Percentiles rank a stretch among this genome's conserved stretches.
Conservation (phyloP, 352 stramenopile genomes). For the Phytophthora ramorum region DNA sequence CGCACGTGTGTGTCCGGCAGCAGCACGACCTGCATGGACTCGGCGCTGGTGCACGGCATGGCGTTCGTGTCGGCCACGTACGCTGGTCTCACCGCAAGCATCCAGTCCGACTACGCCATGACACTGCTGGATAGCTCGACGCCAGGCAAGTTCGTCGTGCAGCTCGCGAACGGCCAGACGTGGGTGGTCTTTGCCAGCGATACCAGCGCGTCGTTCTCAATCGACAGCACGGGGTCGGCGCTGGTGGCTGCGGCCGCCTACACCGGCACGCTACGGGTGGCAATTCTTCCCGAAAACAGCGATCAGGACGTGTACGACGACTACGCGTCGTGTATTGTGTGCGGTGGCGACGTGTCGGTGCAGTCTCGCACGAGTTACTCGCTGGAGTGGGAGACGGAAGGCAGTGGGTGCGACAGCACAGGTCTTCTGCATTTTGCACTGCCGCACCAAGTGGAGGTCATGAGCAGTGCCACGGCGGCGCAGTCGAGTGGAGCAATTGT, state of each 20-base stretch:
- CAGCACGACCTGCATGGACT: slow-evolving; percentile 43
- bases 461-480: slow-evolving; percentile 16
- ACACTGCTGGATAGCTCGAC: slow-evolving; percentile 40
- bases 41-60: slow-evolving; percentile 57
- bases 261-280: slow-evolving; percentile 51
- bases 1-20: slow-evolving; percentile 42
- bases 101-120: slow-evolving; percentile 49
- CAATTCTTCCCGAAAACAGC: slow-evolving; percentile 43
- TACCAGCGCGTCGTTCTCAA: slow-evolving; percentile 30
- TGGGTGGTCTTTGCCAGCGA: slow-evolving; percentile 61
- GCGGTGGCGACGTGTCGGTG: slow-evolving; percentile 43
- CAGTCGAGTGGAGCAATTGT: slow-evolving; percentile 40
- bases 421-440: slow-evolving; percentile 63
- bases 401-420: slow-evolving; percentile 32
- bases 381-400: slow-evolving; percentile 53
- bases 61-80: slow-evolving; percentile 60
- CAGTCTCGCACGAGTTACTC: slow-evolving; percentile 56
- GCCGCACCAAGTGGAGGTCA: slow-evolving; percentile 51
- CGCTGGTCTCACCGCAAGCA: slow-evolving; percentile 42
- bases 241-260: slow-evolving; percentile 39
- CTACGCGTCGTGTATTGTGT: slow-evolving; percentile 52
- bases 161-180: slow-evolving; percentile 58
- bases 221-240: slow-evolving; percentile 40
- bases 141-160: slow-evolving; percentile 49
- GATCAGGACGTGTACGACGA: slow-evolving; percentile 45